Percentiles rank a stretch among this genome's conserved stretches.
Evolutionary conservation across 164 flowering plant genomes (phyloP).

Genomic region (Vitis labrusca): DNA sequence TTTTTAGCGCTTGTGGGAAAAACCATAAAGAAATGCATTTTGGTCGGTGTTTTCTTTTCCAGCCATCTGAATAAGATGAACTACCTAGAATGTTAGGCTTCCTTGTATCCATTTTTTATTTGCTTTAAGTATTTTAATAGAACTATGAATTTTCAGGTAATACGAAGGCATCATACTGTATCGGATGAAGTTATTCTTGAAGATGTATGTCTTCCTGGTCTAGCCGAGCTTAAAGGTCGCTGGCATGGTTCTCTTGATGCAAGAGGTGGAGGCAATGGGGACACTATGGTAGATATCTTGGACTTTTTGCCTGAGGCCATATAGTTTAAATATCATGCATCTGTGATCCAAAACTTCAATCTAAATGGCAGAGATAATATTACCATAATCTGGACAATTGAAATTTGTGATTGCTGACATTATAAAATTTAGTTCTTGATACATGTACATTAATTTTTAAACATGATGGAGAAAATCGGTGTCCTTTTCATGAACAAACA

Average conservation of each 20-base stretch:
- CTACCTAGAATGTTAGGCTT: neutral
- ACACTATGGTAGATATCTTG: conserved; percentile 64
- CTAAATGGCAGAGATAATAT: neutral
- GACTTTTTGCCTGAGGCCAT: neutral
- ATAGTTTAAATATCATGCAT: neutral
- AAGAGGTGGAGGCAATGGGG: conserved; percentile 99
- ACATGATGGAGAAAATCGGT: no score
- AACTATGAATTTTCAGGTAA: conserved; percentile 43
- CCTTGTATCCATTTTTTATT: neutral
- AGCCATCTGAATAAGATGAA: neutral
- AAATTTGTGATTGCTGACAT: neutral
- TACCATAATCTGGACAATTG: neutral
- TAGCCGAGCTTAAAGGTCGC: conserved; percentile 86
- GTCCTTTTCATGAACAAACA: no score
- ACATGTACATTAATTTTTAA: neutral
- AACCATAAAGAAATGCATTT: neutral
- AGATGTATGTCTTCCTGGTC: conserved; percentile 86
- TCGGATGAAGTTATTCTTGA: conserved; percentile 80
- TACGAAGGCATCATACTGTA: conserved; percentile 51
- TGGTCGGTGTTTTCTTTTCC: neutral
- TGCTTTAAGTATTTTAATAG: neutral
- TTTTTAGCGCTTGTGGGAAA: no score
- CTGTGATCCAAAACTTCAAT: neutral
- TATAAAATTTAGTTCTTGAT: no score
- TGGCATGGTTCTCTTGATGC: conserved; percentile 99